Percentiles rank a stretch among this genome's conserved stretches.
These are phyloP conservation scores for Vigna trinervia DNA, from an alignment of 306 rosid species.

Conservation along the genomic window DNA sequence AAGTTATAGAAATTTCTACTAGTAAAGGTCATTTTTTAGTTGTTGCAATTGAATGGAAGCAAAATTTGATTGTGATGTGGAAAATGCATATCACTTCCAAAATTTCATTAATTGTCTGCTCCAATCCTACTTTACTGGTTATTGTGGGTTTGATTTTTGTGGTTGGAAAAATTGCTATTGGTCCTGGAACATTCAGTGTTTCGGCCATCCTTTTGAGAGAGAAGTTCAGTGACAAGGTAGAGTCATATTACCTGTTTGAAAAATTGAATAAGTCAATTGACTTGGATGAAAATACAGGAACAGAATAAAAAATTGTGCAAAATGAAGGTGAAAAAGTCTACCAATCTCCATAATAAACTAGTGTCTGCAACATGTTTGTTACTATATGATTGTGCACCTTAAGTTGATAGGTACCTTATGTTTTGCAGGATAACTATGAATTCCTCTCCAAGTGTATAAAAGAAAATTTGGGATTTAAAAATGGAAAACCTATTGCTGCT, in stretches of 20 bases:
- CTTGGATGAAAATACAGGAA: constrained; percentile 20
- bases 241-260: constrained; percentile 17
- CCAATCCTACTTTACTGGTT: neutral
- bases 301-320: neutral
- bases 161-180: constrained; percentile 6
- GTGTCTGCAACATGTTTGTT: constrained; percentile 18
- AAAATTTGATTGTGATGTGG: neutral
- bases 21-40: neutral
- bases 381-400: constrained; percentile 14
- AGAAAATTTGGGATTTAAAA: constrained; percentile 88
- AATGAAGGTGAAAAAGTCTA: neutral
- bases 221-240: neutral
- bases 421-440: constrained; percentile 84
- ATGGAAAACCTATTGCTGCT: constrained; percentile 86
- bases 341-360: constrained; percentile 6
- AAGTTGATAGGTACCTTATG: constrained; percentile 33
- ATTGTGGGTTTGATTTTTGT: neutral
- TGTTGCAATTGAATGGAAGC: constrained; percentile 13
- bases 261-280: constrained; percentile 1
- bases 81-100: neutral
- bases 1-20: neutral
- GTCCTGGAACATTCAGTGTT: neutral
- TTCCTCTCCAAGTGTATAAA: constrained; percentile 86
- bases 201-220: constrained; percentile 20
- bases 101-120: constrained; percentile 1